These are phyloP conservation scores for Gastroboletus turbinatus DNA, from an alignment of 1,284 basidiomycete species.

Conservation along the genomic window DNA sequence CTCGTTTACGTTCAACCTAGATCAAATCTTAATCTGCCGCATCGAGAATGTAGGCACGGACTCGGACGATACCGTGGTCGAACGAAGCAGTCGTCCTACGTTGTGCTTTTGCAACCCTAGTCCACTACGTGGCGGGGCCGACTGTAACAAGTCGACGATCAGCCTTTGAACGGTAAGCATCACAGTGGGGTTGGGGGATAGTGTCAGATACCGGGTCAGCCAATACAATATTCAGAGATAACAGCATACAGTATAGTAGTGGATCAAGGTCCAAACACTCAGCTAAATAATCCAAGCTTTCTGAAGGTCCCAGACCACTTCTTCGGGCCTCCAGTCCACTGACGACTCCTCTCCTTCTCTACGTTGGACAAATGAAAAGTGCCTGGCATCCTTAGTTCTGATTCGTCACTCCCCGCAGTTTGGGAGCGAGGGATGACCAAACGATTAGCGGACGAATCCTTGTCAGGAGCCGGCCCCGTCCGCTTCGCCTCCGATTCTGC, in stretches of 20 bases:
- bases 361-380: slow-evolving; percentile 40
- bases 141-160: background rate
- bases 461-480: background rate
- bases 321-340: slow-evolving; percentile 1
- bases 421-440: slow-evolving; percentile 17
- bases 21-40: background rate
- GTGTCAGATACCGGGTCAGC: background rate
- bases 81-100: background rate
- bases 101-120: background rate
- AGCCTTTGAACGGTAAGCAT: background rate
- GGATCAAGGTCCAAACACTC: slow-evolving; percentile 2
- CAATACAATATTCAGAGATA: background rate
- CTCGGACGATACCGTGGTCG: background rate
- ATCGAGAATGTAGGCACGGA: background rate
- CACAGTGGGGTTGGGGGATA: background rate
- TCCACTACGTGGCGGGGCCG: background rate
- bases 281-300: slow-evolving; percentile 28
- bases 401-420: slow-evolving; percentile 31
- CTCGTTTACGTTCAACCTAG: background rate
- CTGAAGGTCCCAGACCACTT: slow-evolving; percentile 23
- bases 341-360: slow-evolving; percentile 4
- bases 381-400: slow-evolving; percentile 48
- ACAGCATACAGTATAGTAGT: slow-evolving; percentile 1
- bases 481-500: slow-evolving; percentile 1
- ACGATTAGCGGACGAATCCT: background rate